Base-by-base conservation (phyloP, 2,329 filamentous ascomycete genomes). In the Aspergillus sp. region DNA sequence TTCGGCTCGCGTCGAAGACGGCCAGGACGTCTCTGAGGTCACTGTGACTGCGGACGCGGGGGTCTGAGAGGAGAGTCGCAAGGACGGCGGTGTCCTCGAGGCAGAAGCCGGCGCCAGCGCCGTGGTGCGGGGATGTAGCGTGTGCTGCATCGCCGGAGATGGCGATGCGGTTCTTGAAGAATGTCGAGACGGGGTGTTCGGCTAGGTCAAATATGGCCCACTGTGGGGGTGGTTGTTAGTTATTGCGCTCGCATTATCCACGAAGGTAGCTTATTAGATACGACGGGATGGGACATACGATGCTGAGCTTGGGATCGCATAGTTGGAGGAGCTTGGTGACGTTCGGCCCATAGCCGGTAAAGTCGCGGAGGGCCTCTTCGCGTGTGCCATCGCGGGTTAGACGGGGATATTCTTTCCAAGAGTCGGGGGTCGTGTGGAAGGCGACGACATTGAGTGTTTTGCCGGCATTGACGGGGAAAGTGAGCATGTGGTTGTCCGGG, bases 381-480 rank as follows among this genome's bases (percentile, higher is more conserved):
- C 64, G 59, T 2, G 59, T 66, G 8, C 63, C 62, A 23, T 63
- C 52, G 40, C 60, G 58, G 14, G 65, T 67, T 19, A 67, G 46
- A 15, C 59, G 55, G 15, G 64, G 64, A n/a, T 61, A 64, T 3
- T 66, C 61, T 17, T 58, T 52, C 64, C 65, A 66, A 4, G 55
- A 66, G 41, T 73, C 68, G 4, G 47, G 37, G 39, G 73, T 66
- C 4, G 68, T 66, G 19, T 64, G 62, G 62, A 78, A 78, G 3
- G 76, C 77, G 9, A 77, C 78, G 31, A 77, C 65, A 55, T 84
- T 84, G 66, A 83, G 77, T 0, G 75, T 74, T 17, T 72, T 74
- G 9, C 79, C 79, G 21, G 77, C 72, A 12, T 78, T 75, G 49
- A 83, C 79, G 0, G 80, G 79, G 60, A 80, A 82, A 0, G 77